Base-by-base conservation (phyloP, 768 basidiomycete species). In the Russula olivacea region DNA sequence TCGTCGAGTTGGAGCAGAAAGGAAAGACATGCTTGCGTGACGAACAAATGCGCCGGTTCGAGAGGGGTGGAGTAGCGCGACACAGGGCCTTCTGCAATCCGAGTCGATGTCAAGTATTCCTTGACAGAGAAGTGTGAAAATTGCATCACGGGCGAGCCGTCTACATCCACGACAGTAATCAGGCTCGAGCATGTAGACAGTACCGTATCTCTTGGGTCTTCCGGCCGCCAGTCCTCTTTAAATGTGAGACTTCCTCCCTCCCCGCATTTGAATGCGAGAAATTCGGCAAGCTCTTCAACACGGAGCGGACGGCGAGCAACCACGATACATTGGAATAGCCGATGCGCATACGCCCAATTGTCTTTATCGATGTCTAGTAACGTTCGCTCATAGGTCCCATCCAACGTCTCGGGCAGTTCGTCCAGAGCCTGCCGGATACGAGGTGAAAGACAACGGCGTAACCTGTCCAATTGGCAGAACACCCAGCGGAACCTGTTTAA, bases 61-160 rank as follows among this genome's bases (percentile, higher is more conserved):
- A 30, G 30, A 6, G 43, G 34, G 11, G 54, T 48, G 6, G 5
- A 23, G 12, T 48, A 48, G 11, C 40, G 40, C 2, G 50, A 43
- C 0, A 59, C 9, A 7, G 28, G 36, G 19, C 45, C 58, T 10
- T 34, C 3, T 3, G 50, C 17, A 8, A 54, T 21, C 2, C 59
- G 59, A 15, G 1, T 32, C 25, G 59, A 60, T 10, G 41, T 40
- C 36, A 52, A 34, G 32, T 28, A 41, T 32, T 52, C 49, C 50
- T 41, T 47, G 9, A 59, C 58, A 0, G 58, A 51, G 17, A 59
- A 59, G n/a, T 59, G 48, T 2, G 50, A 47, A 23, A 40, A 59
- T n/a, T 59, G 58, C 17, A 52, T 50, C 11, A 59, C 38, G 12
- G 14, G 10, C 11, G 28, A 17, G 28, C 28, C 28, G 11, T 10